Conservation (phyloP, 208 protist species). For the Lotmaria passim region DNA sequence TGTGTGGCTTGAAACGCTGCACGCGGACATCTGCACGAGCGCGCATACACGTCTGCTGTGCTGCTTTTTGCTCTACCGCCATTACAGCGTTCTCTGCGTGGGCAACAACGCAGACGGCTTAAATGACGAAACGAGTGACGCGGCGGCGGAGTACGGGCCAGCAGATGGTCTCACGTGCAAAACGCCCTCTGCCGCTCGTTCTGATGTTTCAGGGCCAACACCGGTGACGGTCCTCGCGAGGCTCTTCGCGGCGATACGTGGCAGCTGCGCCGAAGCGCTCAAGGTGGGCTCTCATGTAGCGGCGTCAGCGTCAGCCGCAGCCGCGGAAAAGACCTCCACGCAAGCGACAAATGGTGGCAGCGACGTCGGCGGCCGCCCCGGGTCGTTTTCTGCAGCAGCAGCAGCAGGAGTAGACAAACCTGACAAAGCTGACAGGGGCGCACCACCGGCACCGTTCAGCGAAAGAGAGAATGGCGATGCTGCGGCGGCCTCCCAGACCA, state of each 20-base stretch:
- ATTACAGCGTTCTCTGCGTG: constrained; percentile 1
- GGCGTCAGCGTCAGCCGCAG: background rate
- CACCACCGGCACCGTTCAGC: background rate
- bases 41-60: constrained; percentile 11
- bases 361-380: no score
- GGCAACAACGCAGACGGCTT: background rate
- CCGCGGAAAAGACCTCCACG: no score
- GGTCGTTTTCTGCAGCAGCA: no score
- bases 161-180: background rate
- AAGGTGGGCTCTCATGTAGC: background rate
- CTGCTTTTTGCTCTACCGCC: constrained; percentile 15
- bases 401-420: no score
- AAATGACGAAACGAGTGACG: background rate
- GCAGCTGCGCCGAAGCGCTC: constrained; percentile 7
- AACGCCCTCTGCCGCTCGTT: background rate
- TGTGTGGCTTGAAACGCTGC: background rate
- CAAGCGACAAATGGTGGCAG: no score
- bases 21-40: background rate
- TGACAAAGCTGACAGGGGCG: background rate
- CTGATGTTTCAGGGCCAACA: background rate
- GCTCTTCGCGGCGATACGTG: background rate
- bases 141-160: background rate
- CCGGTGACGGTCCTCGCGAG: background rate
- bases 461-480: background rate
- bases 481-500: background rate